Conservation (phyloP, 2,329 filamentous ascomycete species). For the Colletotrichum limetticola region DNA sequence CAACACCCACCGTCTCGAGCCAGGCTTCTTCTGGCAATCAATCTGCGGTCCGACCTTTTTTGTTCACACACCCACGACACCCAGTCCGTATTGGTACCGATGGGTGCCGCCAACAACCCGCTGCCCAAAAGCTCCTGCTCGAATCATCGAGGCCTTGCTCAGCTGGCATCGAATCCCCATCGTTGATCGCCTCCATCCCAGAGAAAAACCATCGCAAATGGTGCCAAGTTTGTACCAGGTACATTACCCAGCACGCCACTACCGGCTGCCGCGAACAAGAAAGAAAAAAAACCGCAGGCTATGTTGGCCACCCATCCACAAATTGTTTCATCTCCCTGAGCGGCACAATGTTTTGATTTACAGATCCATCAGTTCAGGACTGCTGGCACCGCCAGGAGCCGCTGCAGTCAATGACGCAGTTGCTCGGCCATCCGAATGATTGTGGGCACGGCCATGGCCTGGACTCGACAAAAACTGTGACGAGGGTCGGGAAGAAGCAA, state of each 20-base stretch:
- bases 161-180: neutral
- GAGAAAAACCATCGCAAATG: neutral
- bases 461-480: neutral
- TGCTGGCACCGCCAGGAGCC: neutral
- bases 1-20: constrained; percentile 19
- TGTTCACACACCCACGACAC: constrained; percentile 6
- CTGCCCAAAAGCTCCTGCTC: constrained; percentile 16
- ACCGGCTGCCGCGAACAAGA: neutral
- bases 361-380: constrained; percentile 4
- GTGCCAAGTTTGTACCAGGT: constrained; percentile 11
- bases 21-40: constrained; percentile 32
- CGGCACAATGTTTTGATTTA: neutral
- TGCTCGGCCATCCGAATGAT: constrained; percentile 26
- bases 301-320: constrained; percentile 19
- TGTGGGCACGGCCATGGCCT: constrained; percentile 17
- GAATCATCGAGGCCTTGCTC: constrained; percentile 2
- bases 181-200: constrained; percentile 9
- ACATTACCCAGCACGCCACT: constrained; percentile 6
- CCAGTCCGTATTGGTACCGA: constrained; percentile 9
- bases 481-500: constrained; percentile 18
- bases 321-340: constrained; percentile 27
- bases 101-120: constrained; percentile 11
- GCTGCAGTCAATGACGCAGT: constrained; percentile 16
- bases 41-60: constrained; percentile 31
- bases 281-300: neutral